Base-by-base conservation (phyloP, 371 early-diverging fungal genomes). In the Globomyces sp. region DNA sequence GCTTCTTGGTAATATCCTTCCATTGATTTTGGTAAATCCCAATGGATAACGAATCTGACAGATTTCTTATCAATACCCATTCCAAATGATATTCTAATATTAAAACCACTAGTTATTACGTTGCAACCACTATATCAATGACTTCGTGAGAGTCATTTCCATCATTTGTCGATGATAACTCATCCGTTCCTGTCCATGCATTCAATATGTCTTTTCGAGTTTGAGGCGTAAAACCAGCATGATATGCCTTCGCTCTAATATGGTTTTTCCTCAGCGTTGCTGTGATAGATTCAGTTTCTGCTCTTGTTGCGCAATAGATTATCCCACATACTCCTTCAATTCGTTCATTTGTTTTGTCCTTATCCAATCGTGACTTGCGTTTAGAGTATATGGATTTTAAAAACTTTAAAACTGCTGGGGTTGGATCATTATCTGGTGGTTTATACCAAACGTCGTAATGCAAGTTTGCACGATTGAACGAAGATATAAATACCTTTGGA, bases 1-100 rank as follows among this genome's bases (percentile, higher is more conserved):
- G 84, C 82, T 70, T 87, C 88, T 67, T 87, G 87, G 65, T 86
- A 87, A 70, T 87, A 89, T 67, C 87, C 84, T 68, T 89, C 89
- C 57, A 89, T 47, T 9, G 72, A 67, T 71, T 87, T 84, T 4
- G 89, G 85, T 63, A 89, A 58, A 43, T 83, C 81, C 69, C 81
- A 85, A 73, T 89, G 89, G 36, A 89, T 81, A 4, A 89, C 88
- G 37, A 45, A 63, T 67, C 48, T 37, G 53, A 86, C 87, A 67
- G 86, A 82, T 57, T 73, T 73, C 71, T 87, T 87, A 69, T 89
- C 86, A 52, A 89, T 89, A 8, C 89, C 89, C 87, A 89, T 86
- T 4, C 83, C 83, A 68, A 87, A 87, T 37, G 84, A 80, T 42
- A 89, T 85, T 9, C 24, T 24, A 24, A 24, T 24, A 24, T 24